Evolutionary conservation across 495 filamentous ascomycete species (phyloP), one percentile per base, ranked within the genome.

Genomic region (Hyaloscypha bicolor): DNA sequence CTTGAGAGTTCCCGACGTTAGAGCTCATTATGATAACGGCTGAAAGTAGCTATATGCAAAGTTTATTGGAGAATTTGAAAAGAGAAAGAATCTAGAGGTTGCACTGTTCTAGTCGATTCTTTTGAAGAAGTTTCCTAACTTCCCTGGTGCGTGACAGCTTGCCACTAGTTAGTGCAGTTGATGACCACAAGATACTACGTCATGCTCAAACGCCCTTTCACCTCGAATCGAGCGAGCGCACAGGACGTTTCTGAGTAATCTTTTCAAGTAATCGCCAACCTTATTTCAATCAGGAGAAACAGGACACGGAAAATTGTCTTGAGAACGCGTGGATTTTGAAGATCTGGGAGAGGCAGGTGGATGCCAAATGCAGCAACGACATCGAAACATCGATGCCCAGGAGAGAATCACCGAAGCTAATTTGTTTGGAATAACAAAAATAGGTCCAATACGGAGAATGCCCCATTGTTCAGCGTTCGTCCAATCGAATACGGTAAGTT

Each of bases 1-100:
- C 72, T 29, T 71, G 71, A 55, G 71, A 65, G 59, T 78, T 76
- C 61, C 79, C 79, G 52, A 81, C 79, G 31, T 76, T 79, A 11
- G 81, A 81, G 61, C 53, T 58, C 63, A 65, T 65, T 12, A 37
- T 65, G 63, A 22, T 19, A 12, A 37, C 25, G 35, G 6, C 12
- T 37, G 35, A 37, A 12, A 37, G 35, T 6, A 37, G 35, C 12
- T 37, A 12, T 12, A 30, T 56, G 6, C 51, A 37, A 59, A 59
- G 9, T 33, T 12, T 11, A 59, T 6, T 59, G 32, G 35, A 32
- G 8, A 21, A 16, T 16, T 33, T 9, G 9, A 59, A 37, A 0
- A 21, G 30, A 59, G 6, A 21, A 21, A 32, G 32, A 3, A 14
- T 21, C 5, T 35, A 21, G 32, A 14, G 9, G 53, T 56, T 56